Conservation (phyloP, 202 grass and related monocot genomes). For the Panicum hallii region DNA sequence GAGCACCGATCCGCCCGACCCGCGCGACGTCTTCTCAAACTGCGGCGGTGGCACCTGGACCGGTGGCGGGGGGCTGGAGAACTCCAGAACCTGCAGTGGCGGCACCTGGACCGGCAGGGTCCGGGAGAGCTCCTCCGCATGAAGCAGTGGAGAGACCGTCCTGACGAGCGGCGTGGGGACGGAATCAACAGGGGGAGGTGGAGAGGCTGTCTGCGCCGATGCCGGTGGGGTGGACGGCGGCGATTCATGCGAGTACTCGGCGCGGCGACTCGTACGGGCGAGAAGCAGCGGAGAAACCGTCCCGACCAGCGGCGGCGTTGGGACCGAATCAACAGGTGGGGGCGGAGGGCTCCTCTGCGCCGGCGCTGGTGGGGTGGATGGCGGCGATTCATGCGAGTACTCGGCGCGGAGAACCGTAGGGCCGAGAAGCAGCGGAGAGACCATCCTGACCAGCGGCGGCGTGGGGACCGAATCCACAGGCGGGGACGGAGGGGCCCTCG, state of each 20-base stretch:
- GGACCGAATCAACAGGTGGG: not conserved
- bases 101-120: not conserved
- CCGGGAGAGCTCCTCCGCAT: not conserved
- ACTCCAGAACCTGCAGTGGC: constrained; percentile 32
- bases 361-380: not conserved
- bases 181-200: not conserved
- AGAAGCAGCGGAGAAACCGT: not conserved
- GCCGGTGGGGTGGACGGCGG: not conserved
- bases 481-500: not conserved
- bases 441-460: not conserved
- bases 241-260: constrained; percentile 33
- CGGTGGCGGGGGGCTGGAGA: constrained; percentile 22
- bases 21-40: constrained; percentile 56
- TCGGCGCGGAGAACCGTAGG: constrained; percentile 26
- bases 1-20: constrained; percentile 52
- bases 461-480: not conserved
- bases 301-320: not conserved
- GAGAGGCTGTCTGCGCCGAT: not conserved
- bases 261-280: constrained; percentile 24
- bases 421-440: not conserved
- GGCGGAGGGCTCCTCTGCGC: not conserved
- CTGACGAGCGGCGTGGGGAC: not conserved
- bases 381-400: constrained; percentile 37
- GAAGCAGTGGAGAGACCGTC: constrained; percentile 2
- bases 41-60: constrained; percentile 78